Base-by-base conservation (phyloP, 2,329 filamentous ascomycete genomes). In the Huntiella moniliformis region DNA sequence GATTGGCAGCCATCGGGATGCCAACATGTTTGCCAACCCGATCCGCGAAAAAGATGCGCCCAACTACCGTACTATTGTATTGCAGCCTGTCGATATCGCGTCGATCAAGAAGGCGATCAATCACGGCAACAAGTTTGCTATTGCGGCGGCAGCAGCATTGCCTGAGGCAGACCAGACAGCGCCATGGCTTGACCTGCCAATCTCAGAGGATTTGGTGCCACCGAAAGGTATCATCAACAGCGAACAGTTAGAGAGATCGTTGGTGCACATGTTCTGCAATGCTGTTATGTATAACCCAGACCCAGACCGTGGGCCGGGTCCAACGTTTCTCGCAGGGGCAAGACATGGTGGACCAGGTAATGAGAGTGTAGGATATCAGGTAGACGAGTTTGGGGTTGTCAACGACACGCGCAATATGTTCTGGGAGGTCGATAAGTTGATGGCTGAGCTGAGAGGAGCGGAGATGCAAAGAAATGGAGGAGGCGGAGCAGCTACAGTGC, bases 261-360 rank as follows among this genome's bases (percentile, higher is more conserved):
- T 96, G 8, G 84, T 92, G 54, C 82, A 92, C 55, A 95, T 96
- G 83, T 94, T 96, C 60, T 85, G 86, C 53, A 96, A 96, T 56
- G 88, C 91, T 13, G 82, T 95, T 61, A 96, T 98, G 91, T 98
- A 94, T 67, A 96, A 96, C 55, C 78, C 82, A 0, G 84, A 93
- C 51, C 77, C 80, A 0, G 68, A 82, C 53, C 73, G 79, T 18
- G 80, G 81, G 0, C 75, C 80, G 7, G 79, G 79, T 0, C 66
- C 70, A 2, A 64, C 68, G 0, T 82, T 86, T 52, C 59, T 73
- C 54, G 62, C 64, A 47, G 56, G 63, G 36, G 43, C 44, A 12
- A 56, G 63, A 37, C 56, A 58, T 54, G 63, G 61, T 38, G 47
- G 50, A 11, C 42, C 44, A 41, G 54, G 52, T 53, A 59, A 67